These are phyloP conservation scores for Agaricus blazei DNA, from an alignment of 768 basidiomycete genomes.

Conservation along the genomic window DNA sequence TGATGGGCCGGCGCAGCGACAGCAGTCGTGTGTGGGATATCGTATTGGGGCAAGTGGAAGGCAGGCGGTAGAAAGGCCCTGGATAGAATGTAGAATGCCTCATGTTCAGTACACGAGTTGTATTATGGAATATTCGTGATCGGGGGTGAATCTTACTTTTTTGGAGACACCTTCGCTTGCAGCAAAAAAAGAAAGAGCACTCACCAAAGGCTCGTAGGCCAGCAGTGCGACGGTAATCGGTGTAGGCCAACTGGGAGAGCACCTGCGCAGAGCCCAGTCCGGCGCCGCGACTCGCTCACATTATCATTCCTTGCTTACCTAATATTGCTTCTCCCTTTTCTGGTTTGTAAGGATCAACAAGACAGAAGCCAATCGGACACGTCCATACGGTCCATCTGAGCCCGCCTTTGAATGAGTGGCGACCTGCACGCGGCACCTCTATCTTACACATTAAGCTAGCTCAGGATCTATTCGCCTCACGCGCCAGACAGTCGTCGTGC, in stretches of 20 bases:
- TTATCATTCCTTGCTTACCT: conserved; percentile 1
- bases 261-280: background rate
- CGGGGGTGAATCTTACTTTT: conserved; percentile 16
- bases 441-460: background rate
- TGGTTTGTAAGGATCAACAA: conserved; percentile 2
- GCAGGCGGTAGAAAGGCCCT: background rate
- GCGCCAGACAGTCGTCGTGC: no score
- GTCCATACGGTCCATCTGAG: conserved; percentile 1
- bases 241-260: background rate
- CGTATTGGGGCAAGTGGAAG: background rate
- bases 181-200: conserved; percentile 8
- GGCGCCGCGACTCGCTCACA: background rate
- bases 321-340: background rate
- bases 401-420: background rate
- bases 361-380: conserved; percentile 2
- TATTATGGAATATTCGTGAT: conserved; percentile 18
- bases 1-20: background rate
- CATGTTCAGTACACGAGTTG: conserved; percentile 52
- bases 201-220: conserved; percentile 3
- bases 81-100: conserved; percentile 31
- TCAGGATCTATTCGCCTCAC: no score
- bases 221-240: background rate
- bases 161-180: conserved; percentile 12
- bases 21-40: background rate
- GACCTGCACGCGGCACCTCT: background rate